Evolutionary conservation across 352 stramenopile genomes (phyloP).

Genomic region (Pythium chondricola): DNA sequence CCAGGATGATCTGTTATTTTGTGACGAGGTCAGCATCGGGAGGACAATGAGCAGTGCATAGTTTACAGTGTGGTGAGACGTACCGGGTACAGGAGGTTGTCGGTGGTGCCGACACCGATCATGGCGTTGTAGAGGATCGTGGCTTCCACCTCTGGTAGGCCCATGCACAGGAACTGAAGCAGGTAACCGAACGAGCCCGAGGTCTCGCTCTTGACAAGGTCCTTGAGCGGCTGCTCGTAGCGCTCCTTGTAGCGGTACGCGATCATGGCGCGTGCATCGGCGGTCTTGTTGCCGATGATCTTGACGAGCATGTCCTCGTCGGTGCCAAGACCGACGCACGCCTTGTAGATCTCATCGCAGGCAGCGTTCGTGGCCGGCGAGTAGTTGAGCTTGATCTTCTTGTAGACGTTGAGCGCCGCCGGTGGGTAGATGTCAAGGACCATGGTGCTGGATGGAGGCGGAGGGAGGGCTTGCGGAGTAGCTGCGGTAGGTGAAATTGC

Average conservation of each 20-base stretch:
- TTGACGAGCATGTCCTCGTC: slow-evolving; percentile 58
- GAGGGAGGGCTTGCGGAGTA: slow-evolving; percentile 12
- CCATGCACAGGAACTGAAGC: slow-evolving; percentile 48
- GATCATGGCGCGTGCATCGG: slow-evolving; percentile 44
- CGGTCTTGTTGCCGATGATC: slow-evolving; percentile 33
- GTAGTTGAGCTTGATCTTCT: slow-evolving; percentile 43
- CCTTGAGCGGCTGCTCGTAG: slow-evolving; percentile 36
- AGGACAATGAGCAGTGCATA: too few species aligned
- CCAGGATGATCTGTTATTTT: too few species aligned
- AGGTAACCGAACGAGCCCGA: slow-evolving; percentile 56
- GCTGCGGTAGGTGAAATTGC: slow-evolving; percentile 23
- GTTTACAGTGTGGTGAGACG: too few species aligned
- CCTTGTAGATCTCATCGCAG: slow-evolving; percentile 60
- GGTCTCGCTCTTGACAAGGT: slow-evolving; percentile 58
- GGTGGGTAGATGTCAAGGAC: slow-evolving; percentile 60
- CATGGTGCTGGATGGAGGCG: slow-evolving; percentile 16
- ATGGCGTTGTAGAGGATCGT: slow-evolving; percentile 60
- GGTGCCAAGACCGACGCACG: slow-evolving; percentile 55
- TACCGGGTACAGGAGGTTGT: slow-evolving; percentile 59
- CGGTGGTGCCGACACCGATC: slow-evolving; percentile 43
- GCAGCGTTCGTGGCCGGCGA: slow-evolving; percentile 34
- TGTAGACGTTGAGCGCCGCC: slow-evolving; percentile 58
- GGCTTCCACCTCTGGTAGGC: slow-evolving; percentile 48
- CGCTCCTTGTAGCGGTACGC: slow-evolving; percentile 52
- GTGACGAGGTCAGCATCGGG: too few species aligned